phyloP scores from a whole-genome alignment of 176 grass and related monocot genomes.

The Musa beccarii region DNA sequence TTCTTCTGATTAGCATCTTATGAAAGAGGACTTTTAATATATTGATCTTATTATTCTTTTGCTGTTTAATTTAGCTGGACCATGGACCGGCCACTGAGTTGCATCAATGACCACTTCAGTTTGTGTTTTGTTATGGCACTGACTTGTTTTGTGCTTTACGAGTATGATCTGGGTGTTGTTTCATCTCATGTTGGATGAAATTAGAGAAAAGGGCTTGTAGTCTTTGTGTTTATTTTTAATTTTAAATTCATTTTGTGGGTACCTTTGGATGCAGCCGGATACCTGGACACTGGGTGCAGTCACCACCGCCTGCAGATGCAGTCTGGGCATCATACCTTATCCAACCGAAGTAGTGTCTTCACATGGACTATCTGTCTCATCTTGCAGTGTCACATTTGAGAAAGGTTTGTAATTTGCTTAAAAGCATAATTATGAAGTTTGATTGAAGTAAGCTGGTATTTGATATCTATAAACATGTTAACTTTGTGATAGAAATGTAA shows the following conservation, averaged over 20 bases:
- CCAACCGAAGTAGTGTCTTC: conserved; percentile 31
- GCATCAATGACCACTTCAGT: no score
- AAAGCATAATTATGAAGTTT: no score
- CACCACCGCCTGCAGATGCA: conserved; percentile 70
- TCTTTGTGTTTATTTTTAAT: no score
- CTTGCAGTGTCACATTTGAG: neutral
- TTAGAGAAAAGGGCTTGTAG: no score
- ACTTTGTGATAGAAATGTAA: no score
- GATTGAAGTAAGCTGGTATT: no score
- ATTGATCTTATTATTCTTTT: neutral
- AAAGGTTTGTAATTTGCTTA: neutral
- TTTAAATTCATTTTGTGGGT: neutral
- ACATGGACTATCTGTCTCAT: neutral
- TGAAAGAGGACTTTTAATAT: neutral
- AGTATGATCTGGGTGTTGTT: no score
- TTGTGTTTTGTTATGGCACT: no score
- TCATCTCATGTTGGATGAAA: no score
- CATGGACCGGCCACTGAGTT: no score
- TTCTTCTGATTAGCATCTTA: neutral
- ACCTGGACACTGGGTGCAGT: conserved; percentile 82
- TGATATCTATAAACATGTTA: no score
- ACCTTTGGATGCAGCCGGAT: conserved; percentile 48
- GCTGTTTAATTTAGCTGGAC: neutral
- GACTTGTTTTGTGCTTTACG: no score
- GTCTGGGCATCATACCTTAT: conserved; percentile 91